Evolutionary conservation across 208 protist genomes (phyloP), one percentile per base, ranked within the genome.

Genomic region (Trypanosoma lewisi): DNA sequence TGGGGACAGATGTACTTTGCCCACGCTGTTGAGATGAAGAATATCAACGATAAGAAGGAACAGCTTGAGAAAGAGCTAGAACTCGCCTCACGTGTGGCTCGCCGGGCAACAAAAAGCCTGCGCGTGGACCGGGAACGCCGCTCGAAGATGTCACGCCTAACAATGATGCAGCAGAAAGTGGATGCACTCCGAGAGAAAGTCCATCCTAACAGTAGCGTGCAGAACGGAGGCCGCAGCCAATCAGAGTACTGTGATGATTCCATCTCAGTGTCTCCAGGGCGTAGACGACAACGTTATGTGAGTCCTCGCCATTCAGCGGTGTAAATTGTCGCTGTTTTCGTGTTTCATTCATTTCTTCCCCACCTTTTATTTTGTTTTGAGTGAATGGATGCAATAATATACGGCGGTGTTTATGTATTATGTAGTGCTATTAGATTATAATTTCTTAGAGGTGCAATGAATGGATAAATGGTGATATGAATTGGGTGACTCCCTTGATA

Each of bases 31-130:
- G 84, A 85, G 57, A 72, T 88, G 54, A 63, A 70, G 0, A 34
- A 59, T 25, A 67, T 94, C 34, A 52, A 53, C 9, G 48, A 63
- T 8, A 94, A 91, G 70, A 76, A 78, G 16, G 44, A 58, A 36
- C 75, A 81, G 3, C 70, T 90, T 16, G 84, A 94, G 69, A 49
- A 69, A 4, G 85, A 91, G 45, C 70, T 94, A 27, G 80, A 68
- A 53, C 25, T 82, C 28, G 88, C 83, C 34, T 82, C 82, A n/a
- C 71, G 62, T 4, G 72, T 83, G 60, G 88, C 85, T 14, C 84
- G 87, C 54, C 55, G 66, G 47, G 68, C 63, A 39, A 89, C 80
- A 23, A 77, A 89, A 47, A 74, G 51, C 28, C 73, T 80, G 58
- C 77, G 83, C 34, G 58, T 65, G 9, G 78, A 87, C 47, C 76